Evolutionary conservation across 1,139 yeast genomes (phyloP).

Genomic region (Scheffersomyces stambukii): DNA sequence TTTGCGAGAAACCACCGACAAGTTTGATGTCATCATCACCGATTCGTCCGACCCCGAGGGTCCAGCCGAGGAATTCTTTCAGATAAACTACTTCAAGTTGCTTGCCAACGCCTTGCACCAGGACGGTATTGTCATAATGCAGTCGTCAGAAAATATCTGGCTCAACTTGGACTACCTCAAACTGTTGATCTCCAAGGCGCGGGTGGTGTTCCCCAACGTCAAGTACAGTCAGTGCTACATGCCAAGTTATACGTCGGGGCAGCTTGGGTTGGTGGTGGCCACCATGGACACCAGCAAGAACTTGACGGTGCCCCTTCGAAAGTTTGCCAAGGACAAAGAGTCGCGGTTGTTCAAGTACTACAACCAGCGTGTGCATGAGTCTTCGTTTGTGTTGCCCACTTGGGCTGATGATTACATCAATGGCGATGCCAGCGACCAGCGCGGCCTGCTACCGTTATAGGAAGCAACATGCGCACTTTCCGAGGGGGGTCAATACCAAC

Average conservation of each 20-base stretch:
- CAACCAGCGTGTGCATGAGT: constrained; percentile 64
- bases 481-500: too few species aligned
- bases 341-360: constrained; percentile 62
- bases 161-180: constrained; percentile 67
- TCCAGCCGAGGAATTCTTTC: constrained; percentile 93
- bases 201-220: constrained; percentile 73
- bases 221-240: constrained; percentile 82
- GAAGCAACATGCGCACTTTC: too few species aligned
- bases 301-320: constrained; percentile 55
- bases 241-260: constrained; percentile 97
- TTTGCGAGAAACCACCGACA: constrained; percentile 40
- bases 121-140: constrained; percentile 84
- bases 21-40: constrained; percentile 85
- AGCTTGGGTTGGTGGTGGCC: constrained; percentile 83
- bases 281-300: constrained; percentile 53
- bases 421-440: too few species aligned
- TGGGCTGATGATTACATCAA: constrained; percentile 76
- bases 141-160: constrained; percentile 92
- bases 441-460: too few species aligned
- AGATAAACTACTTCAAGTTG: constrained; percentile 73
- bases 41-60: constrained; percentile 98
- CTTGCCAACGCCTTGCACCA: constrained; percentile 63
- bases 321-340: constrained; percentile 42
- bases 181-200: constrained; percentile 56
- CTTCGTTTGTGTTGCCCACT: constrained; percentile 82